phyloP scores from a whole-genome alignment of 192 early-diverging fungal species.

The Haplosporangium gracile region DNA sequence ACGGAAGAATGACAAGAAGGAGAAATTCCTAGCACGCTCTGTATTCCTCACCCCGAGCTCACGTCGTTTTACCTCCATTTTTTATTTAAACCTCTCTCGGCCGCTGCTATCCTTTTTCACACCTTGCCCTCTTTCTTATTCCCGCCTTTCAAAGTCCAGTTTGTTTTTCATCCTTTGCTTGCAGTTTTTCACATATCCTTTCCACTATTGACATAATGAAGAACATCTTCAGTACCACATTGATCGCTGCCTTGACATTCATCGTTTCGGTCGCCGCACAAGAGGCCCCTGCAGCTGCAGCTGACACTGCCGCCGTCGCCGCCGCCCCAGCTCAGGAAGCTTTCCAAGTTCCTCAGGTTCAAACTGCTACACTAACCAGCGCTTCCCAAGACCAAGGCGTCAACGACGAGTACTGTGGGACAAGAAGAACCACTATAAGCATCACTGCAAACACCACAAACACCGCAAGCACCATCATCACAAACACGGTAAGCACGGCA shows the following conservation, averaged over 20 bases:
- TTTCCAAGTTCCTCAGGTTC: not conserved
- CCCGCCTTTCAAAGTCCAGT: too few relatives aligned
- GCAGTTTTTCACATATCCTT: too few relatives aligned
- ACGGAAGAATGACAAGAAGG: not conserved
- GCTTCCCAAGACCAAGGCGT: not conserved
- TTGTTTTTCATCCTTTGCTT: too few relatives aligned
- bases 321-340: not conserved
- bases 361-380: not conserved
- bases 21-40: not conserved
- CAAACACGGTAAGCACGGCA: not conserved
- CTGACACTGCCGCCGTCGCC: not conserved
- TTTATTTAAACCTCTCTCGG: not conserved
- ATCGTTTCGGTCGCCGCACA: not conserved
- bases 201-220: not conserved
- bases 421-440: not conserved
- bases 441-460: not conserved
- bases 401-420: not conserved
- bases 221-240: not conserved
- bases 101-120: not conserved
- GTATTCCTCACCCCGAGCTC: not conserved
- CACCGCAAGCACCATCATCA: not conserved
- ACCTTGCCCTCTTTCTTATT: not conserved
- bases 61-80: not conserved
- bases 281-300: not conserved
- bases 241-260: slow-evolving; percentile 11